These are phyloP conservation scores for Colletotrichum noveboracense DNA, from an alignment of 2,329 filamentous ascomycete genomes.

Conservation along the genomic window DNA sequence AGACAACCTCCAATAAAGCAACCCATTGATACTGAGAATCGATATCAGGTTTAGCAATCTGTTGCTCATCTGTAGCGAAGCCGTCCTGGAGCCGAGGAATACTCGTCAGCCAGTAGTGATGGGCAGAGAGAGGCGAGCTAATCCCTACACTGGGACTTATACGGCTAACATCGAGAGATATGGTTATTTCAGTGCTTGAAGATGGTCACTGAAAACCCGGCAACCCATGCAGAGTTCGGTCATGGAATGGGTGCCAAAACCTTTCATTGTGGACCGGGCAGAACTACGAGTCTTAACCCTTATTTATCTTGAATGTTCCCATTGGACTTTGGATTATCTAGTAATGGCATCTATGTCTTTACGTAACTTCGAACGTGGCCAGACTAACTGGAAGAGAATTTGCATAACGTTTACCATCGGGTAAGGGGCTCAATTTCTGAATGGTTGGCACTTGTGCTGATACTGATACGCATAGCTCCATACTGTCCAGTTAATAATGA, in stretches of 20 bases:
- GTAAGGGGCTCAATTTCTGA: fast-evolving
- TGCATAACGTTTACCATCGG: not conserved
- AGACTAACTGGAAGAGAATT: too few relatives aligned
- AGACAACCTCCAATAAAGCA: fast-evolving
- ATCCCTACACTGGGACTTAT: fast-evolving
- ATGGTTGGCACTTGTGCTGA: not conserved
- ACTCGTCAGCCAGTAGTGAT: not conserved
- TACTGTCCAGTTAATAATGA: not conserved
- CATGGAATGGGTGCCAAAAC: too few relatives aligned
- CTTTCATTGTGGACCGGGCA: too few relatives aligned
- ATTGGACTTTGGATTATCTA: too few relatives aligned
- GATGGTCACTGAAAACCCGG: not conserved
- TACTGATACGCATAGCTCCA: not conserved
- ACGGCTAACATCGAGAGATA: not conserved
- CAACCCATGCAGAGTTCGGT: not conserved
- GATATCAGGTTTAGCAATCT: not conserved
- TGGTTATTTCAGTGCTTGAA: not conserved
- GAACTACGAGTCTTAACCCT: too few relatives aligned
- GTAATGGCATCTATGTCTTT: too few relatives aligned
- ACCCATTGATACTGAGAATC: not conserved
- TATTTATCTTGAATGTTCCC: too few relatives aligned
- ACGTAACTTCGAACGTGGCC: too few relatives aligned
- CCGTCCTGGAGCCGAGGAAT: not conserved
- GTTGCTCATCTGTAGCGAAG: not conserved
- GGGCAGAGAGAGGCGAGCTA: too few relatives aligned